Conservation (phyloP, 2,329 filamentous ascomycete species). For the Neofusicoccum ribis region DNA sequence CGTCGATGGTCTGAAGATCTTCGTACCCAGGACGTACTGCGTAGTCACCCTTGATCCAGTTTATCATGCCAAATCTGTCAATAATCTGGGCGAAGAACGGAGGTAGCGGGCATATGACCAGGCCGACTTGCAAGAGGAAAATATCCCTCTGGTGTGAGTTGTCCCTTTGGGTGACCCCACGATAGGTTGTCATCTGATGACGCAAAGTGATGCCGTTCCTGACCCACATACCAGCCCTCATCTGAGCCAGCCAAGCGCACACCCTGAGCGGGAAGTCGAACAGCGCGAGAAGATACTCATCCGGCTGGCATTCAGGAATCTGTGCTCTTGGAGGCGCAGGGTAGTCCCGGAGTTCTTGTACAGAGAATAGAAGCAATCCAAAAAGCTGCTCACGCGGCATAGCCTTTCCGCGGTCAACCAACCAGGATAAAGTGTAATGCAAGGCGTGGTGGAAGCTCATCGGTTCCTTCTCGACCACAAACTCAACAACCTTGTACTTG, state of each 20-base stretch:
- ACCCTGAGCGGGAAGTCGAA: conserved; percentile 94
- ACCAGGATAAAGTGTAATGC: conserved; percentile 94
- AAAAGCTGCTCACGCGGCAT: conserved; percentile 68
- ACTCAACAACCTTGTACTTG: conserved; percentile 69
- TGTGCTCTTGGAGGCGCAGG: conserved; percentile 61
- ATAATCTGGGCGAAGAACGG: conserved; percentile 85
- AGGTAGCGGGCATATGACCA: conserved; percentile 81
- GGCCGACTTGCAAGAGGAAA: conserved; percentile 85
- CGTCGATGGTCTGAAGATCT: conserved; percentile 82
- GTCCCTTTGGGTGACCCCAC: conserved; percentile 84
- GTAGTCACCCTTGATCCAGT: conserved; percentile 85
- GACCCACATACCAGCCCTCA: conserved; percentile 98
- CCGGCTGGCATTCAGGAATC: conserved; percentile 60
- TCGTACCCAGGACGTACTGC: conserved; percentile 72
- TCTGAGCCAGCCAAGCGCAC: conserved; percentile 94
- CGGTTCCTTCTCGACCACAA: conserved; percentile 81
- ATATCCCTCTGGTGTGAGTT: conserved; percentile 94
- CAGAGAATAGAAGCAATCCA: conserved; percentile 69
- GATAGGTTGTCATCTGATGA: conserved; percentile 92
- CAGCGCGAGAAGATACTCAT: conserved; percentile 80
- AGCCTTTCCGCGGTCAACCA: conserved; percentile 83
- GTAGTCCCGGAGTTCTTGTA: conserved; percentile 67
- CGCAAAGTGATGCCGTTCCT: conserved; percentile 93
- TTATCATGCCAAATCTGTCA: conserved; percentile 84
- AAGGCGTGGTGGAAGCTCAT: conserved; percentile 98